A percentile compares a stretch with the other conserved stretches of the same genome.
Evolutionary conservation across 352 stramenopile genomes (phyloP).

Genomic region (Phytophthora colocasiae): DNA sequence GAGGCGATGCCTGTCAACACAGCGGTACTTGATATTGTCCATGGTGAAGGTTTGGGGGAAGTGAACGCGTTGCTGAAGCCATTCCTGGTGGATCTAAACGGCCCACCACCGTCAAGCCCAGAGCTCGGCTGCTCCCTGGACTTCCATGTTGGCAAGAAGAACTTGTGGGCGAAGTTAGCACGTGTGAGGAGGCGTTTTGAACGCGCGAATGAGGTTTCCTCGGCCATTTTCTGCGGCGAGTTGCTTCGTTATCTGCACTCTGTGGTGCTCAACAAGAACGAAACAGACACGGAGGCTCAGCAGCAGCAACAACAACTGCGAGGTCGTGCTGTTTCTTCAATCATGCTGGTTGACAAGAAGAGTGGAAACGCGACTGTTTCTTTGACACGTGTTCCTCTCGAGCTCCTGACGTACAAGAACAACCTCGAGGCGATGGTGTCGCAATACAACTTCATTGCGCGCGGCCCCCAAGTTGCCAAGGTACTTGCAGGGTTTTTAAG

Average conservation of each 20-base stretch:
- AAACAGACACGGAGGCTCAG: conserved; percentile 63
- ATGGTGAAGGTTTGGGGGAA: conserved; percentile 55
- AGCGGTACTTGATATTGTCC: conserved; percentile 49
- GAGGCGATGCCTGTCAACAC: conserved; percentile 69
- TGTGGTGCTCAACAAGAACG: conserved; percentile 73
- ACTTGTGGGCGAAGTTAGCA: conserved; percentile 54
- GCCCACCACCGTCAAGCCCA: conserved; percentile 34
- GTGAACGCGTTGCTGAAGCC: conserved; percentile 58
- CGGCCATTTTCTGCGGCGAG: conserved; percentile 71
- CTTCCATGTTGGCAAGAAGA: conserved; percentile 67
- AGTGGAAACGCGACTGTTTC: conserved; percentile 29
- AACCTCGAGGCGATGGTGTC: conserved; percentile 83
- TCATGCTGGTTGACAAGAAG: conserved; percentile 56
- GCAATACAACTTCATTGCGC: conserved; percentile 80
- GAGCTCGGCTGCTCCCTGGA: conserved; percentile 59
- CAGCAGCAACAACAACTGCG: conserved; percentile 54
- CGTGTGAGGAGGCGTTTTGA: conserved; percentile 64
- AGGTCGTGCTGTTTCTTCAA: conserved; percentile 56
- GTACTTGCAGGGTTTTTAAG: conserved; percentile 72
- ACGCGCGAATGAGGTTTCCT: conserved; percentile 67
- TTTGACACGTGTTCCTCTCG: conserved; percentile 56
- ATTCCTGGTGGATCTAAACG: conserved; percentile 62
- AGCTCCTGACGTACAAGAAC: conserved; percentile 81
- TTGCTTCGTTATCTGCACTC: conserved; percentile 73
- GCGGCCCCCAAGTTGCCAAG: conserved; percentile 53